These are phyloP conservation scores for Cryptococcus deneoformans DNA, from an alignment of 1,284 basidiomycete species.

Conservation along the genomic window DNA sequence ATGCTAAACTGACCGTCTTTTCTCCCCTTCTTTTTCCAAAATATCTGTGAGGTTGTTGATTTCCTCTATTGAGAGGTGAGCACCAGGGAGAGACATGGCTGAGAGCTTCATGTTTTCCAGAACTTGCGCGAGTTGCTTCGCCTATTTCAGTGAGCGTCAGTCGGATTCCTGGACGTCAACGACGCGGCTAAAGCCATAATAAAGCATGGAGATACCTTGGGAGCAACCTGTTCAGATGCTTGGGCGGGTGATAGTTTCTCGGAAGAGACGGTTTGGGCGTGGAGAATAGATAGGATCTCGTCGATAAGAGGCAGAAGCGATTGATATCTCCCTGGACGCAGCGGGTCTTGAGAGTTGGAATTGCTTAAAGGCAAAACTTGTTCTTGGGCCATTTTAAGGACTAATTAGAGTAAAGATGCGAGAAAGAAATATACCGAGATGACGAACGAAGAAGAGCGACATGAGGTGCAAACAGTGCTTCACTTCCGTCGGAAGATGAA, in stretches of 20 bases:
- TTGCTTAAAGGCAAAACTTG: no score
- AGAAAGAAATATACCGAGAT: no score
- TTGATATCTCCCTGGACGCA: conserved; percentile 16
- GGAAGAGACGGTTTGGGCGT: conserved; percentile 5
- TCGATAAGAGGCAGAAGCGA: conserved; percentile 24
- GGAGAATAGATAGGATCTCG: conserved; percentile 17
- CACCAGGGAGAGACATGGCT: conserved; percentile 25
- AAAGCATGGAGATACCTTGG: conserved; percentile 3
- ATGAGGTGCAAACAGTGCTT: no score
- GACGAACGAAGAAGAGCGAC: no score
- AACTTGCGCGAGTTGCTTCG: conserved; percentile 18
- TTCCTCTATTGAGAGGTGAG: conserved; percentile 19
- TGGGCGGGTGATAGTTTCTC: conserved; percentile 7
- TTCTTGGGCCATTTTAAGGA: no score
- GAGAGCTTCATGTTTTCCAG: conserved; percentile 23
- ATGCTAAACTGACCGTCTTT: conserved; percentile 18
- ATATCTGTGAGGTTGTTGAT: conserved; percentile 10
- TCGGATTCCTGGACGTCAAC: background rate
- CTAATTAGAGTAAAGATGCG: no score
- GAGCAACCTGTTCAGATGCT: conserved; percentile 13
- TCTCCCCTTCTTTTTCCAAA: conserved; percentile 15
- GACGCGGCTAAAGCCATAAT: background rate
- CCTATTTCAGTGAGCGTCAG: conserved; percentile 8
- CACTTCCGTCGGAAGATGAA: no score
- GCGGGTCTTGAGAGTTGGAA: background rate